phyloP scores from a whole-genome alignment of 2,329 filamentous ascomycete species.

The Aspergillus ochraceus region DNA sequence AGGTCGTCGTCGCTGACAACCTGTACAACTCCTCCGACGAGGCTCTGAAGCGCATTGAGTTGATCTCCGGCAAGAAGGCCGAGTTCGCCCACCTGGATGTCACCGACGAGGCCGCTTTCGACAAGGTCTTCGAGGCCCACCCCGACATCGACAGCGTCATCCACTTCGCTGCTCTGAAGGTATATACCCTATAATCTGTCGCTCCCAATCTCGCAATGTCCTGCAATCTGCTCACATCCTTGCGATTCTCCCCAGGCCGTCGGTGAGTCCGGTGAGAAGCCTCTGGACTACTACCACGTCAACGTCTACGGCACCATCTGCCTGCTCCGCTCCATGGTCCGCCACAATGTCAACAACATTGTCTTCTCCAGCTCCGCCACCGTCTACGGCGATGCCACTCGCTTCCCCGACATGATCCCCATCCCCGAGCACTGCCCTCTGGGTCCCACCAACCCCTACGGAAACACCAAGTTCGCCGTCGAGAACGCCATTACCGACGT shows the following conservation, averaged over 20 bases:
- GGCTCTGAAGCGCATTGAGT: constrained; percentile 89
- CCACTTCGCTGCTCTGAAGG: constrained; percentile 97
- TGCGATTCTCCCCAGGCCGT: constrained; percentile 68
- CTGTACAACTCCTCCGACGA: constrained; percentile 96
- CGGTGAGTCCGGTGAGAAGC: constrained; percentile 89
- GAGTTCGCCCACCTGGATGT: constrained; percentile 84
- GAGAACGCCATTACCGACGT: constrained; percentile 91
- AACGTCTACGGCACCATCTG: constrained; percentile 92
- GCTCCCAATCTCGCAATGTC: background rate
- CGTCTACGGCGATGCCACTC: constrained; percentile 96
- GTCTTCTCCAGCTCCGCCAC: constrained; percentile 98
- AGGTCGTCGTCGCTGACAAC: constrained; percentile 94
- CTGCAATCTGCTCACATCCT: background rate
- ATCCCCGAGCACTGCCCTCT: constrained; percentile 97
- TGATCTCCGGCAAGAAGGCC: constrained; percentile 85
- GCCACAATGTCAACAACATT: constrained; percentile 90
- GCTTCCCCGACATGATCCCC: constrained; percentile 96
- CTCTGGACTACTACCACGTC: constrained; percentile 95
- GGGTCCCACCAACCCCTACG: constrained; percentile 95
- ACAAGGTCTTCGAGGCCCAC: constrained; percentile 84
- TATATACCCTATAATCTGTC: constrained; percentile 38
- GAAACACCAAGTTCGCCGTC: constrained; percentile 90
- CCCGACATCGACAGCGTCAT: constrained; percentile 97
- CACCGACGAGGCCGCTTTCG: constrained; percentile 78
- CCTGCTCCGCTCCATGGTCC: constrained; percentile 82